Evolutionary conservation across 768 basidiomycete species (phyloP).

Genomic region (Amanita fuliginea): DNA sequence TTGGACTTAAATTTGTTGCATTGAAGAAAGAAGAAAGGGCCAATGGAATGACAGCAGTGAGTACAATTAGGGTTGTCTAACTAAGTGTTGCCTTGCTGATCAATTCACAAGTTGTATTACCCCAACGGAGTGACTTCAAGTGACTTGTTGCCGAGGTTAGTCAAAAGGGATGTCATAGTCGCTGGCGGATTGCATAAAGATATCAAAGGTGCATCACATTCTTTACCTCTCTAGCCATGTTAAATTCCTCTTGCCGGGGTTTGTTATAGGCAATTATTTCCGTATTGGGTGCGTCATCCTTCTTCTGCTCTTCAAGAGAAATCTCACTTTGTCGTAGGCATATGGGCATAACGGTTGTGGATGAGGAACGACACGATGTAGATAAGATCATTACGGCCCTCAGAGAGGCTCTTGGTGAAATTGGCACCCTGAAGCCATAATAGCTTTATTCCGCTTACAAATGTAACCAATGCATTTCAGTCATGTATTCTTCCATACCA

Average conservation of each 20-base stretch:
- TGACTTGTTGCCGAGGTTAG: constrained; percentile 69
- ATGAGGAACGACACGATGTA: constrained; percentile 60
- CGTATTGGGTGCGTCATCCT: constrained; percentile 56
- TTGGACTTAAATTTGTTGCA: constrained; percentile 73
- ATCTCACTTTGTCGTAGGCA: constrained; percentile 37
- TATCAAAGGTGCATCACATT: constrained; percentile 54
- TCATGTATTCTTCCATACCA: too few relatives aligned
- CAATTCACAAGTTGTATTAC: constrained; percentile 50
- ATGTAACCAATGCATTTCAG: too few relatives aligned
- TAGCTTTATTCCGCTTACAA: too few relatives aligned
- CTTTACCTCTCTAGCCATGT: background rate
- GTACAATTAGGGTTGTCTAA: constrained; percentile 8
- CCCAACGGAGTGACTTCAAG: constrained; percentile 71
- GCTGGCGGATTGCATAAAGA: constrained; percentile 82
- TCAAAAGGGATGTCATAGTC: constrained; percentile 62
- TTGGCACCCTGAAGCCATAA: constrained; percentile 9
- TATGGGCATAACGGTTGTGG: constrained; percentile 83
- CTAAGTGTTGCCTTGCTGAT: background rate
- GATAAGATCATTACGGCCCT: constrained; percentile 60
- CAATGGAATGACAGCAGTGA: constrained; percentile 91
- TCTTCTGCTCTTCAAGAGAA: constrained; percentile 1
- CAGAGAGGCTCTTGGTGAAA: constrained; percentile 41
- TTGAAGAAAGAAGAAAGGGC: constrained; percentile 52
- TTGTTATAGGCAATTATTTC: constrained; percentile 74
- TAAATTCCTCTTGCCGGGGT: background rate